Evolutionary conservation across 163 green algal species (phyloP), one percentile per base, ranked within the genome.

Genomic region (Volvox carteri): DNA sequence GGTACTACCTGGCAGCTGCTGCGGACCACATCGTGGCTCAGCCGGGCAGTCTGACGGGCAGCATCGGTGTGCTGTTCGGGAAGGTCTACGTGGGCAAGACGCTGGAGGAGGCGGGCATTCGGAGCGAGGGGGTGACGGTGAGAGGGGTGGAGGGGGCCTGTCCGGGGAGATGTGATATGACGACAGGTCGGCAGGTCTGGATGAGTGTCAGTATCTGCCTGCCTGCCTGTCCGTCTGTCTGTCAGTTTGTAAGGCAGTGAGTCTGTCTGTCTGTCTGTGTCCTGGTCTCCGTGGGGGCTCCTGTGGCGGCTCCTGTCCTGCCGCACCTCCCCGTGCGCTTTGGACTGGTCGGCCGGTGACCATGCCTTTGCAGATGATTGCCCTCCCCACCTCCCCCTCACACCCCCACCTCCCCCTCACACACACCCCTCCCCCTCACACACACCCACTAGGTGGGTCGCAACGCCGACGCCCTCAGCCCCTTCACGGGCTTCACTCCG

Each of bases 21-120:
- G 92, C 84, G 8, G 89, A 93, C 86, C 80, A 78, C 16, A 90
- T 95, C 39, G 56, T 95, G 9, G 94, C 94, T 1, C 87, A 94
- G 81, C 92, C 93, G 12, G 92, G 92, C 58, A 96, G 91, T 12
- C 72, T 97, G 46, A 97, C 94, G 1, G 94, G 94, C 58, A 91
- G 65, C 78, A 97, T 97, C 60, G 94, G 94, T 8, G 94, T 96
- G 9, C 84, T 96, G 46, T 87, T 60, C 30, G 90, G 81, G 65
- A 84, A 86, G 86, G 50, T 94, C 54, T 83, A 93, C 25, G 54
- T 91, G 14, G 28, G 42, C 6, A 28, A 44, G 25, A 56, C 85
- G 23, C 80, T 94, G 62, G 52, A 87, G 67, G 87, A 87, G 0
- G 67, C 79, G 70, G 85, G 72, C 37, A 30, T 79, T n/a, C 44